A percentile compares a stretch with the other conserved stretches of the same genome.
These are phyloP conservation scores for Pyricularia pennisetigena DNA, from an alignment of 2,329 filamentous ascomycete species.

Conservation along the genomic window DNA sequence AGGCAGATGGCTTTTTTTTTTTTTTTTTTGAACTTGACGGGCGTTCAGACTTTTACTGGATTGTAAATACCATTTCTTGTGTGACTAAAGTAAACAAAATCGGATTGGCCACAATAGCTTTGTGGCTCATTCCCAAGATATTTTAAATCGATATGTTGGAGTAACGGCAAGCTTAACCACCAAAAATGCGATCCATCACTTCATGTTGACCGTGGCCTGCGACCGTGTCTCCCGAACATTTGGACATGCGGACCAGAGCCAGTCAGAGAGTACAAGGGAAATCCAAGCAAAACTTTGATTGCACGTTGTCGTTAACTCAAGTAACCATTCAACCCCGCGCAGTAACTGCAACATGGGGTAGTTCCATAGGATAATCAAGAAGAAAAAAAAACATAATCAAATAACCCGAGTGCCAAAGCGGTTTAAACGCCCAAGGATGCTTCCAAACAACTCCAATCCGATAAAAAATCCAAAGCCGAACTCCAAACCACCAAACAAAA, in stretches of 20 bases:
- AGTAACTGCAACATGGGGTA: too few relatives aligned
- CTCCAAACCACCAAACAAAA: neutral
- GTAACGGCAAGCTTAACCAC: neutral
- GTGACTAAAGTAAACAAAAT: neutral
- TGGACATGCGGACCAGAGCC: too few relatives aligned
- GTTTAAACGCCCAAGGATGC: neutral
- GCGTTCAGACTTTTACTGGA: neutral
- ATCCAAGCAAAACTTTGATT: too few relatives aligned
- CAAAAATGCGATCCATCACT: neutral
- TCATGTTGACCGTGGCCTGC: neutral
- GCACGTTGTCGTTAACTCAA: too few relatives aligned
- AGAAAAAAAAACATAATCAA: too few relatives aligned
- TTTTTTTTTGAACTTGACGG: too few relatives aligned
- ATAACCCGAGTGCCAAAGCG: neutral
- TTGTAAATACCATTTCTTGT: neutral
- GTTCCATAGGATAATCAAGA: neutral
- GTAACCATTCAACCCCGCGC: too few relatives aligned
- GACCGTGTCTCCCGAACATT: neutral
- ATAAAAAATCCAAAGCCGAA: neutral
- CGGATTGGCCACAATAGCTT: neutral
- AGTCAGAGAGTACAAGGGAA: too few relatives aligned
- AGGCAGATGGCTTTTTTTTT: neutral
- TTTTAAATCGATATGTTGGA: too few relatives aligned
- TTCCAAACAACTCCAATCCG: neutral
- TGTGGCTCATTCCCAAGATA: too few relatives aligned